Evolutionary conservation across 257 asterid genomes (phyloP).

Genomic region (Cordia subcordata): DNA sequence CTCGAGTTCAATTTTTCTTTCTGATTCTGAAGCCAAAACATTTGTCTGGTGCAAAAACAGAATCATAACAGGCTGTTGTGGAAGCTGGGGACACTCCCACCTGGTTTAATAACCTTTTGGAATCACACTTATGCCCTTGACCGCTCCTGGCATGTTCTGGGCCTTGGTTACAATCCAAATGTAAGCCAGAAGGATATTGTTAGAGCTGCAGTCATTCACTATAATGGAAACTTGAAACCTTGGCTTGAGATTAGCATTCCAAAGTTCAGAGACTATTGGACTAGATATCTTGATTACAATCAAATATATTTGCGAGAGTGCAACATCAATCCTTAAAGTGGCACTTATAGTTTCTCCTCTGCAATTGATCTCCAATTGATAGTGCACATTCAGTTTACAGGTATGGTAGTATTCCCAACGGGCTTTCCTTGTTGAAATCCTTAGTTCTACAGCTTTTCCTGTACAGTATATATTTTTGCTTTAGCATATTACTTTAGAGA

Average conservation of each 20-base stretch:
- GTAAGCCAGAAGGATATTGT: constrained; percentile 65
- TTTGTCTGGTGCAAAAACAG: constrained; percentile 32
- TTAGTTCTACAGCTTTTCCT: not conserved
- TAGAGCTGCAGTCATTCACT: constrained; percentile 82
- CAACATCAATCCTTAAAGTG: constrained; percentile 59
- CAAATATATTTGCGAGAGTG: constrained; percentile 70
- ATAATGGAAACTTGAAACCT: constrained; percentile 91
- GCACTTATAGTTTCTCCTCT: constrained; percentile 5
- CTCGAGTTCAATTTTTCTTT: no score
- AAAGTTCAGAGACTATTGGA: constrained; percentile 68
- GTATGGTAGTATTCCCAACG: constrained; percentile 6
- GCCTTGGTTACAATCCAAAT: constrained; percentile 84
- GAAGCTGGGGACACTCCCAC: constrained; percentile 94
- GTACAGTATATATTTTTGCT: constrained; percentile 9
- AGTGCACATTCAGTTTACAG: constrained; percentile 3
- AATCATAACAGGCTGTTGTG: constrained; percentile 78
- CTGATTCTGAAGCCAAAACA: constrained; percentile 2
- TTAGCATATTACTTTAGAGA: not conserved
- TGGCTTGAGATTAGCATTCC: constrained; percentile 94
- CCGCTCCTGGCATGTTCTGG: constrained; percentile 86
- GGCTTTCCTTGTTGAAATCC: not conserved
- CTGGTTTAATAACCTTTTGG: constrained; percentile 92
- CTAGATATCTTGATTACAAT: constrained; percentile 62
- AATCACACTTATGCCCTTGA: constrained; percentile 62
- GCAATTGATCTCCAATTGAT: constrained; percentile 6